Evolutionary conservation across 345 rosid genomes (phyloP), one percentile per base, ranked within the genome.

Genomic region (Salix dunnii): DNA sequence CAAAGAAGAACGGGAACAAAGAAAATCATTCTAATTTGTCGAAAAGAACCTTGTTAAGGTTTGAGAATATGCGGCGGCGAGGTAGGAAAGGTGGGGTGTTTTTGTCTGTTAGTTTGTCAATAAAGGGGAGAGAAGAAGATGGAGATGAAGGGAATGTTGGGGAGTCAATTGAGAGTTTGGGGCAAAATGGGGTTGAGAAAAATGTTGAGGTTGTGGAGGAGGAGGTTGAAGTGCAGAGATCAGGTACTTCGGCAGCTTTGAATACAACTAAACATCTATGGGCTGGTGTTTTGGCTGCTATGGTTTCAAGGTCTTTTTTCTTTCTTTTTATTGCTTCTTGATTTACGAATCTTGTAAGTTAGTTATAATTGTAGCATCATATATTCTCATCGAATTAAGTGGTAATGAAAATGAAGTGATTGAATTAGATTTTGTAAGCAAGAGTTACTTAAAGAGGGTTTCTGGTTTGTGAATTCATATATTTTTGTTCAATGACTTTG

Each of bases 271-370:
- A 87, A 76, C 98, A 94, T 86, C 90, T 94, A 3, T 90, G 90
- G 91, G 90, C 97, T 38, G 98, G 98, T 70, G 97, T 92, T 75
- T 85, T 91, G 79, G 87, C 98, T 74, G 97, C 97, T 36, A 91
- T 92, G 89, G 95, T 94, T 79, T 90, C 97, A 46, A 92, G 97
- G 97, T 94, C 71, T 51, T 38, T 23, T 27, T 74, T 18, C 43
- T 76, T 8, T 2, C 1, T 9, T 63, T 17, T n/a, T 3, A 4
- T 16, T 31, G 48, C 16, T 7, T 35, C 9, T 1, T 38, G 12
- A 51, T 62, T 71, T 30, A 14, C 62, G 7, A 14, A 21, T 31
- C 27, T 46, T 46, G 13, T 46, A 46, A 46, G 1, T 46, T 0
- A 46, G 49, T 13, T 46, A 13, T 12, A 3, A 46, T 46, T 46